Base-by-base conservation (phyloP, 768 basidiomycete genomes). In the Lentinula edodes region DNA sequence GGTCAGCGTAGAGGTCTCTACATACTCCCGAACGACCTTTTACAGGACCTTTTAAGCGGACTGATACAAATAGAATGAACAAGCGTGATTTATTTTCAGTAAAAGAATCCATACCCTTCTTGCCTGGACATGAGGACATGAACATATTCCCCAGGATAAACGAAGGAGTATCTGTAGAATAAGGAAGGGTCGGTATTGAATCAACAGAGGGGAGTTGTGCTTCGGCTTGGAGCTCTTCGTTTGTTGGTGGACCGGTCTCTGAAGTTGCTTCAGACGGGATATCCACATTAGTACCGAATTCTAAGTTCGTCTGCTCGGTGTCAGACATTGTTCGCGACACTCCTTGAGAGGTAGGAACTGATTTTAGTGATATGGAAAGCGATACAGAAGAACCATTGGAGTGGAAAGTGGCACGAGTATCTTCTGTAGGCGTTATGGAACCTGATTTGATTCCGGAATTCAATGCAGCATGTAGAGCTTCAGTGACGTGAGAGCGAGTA, bases 121-220 rank as follows among this genome's bases (percentile, higher is more conserved):
- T 98, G 4, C 95, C 95, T 2, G 95, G 95, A 75, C 96, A 98
- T 6, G 91, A 94, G 6, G 91, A 93, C 36, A 98, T 73, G 55
- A 89, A 81, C 20, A 98, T 75, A 71, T 98, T 98, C n/a, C 95
- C 95, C 8, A 96, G 73, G 12, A 68, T 68, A 34, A 75, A 73
- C 10, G 65, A 62, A 28, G 69, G 66, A 38, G 63, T n/a, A 4
- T 41, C 16, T 5, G 38, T 60, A 60, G 63, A 56, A 1, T 62
- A 23, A 32, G 18, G 63, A 42, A 8, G 63, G 16, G 45, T 28
- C 46, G 58, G 55, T 54, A 59, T 48, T 58, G 54, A 9, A 41
- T 63, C 65, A 35, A 64, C 57, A 42, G 53, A 61, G 3, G 61
- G 62, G 50, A 56, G 56, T 52, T 50, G 52, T 16, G 36, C 50